Evolutionary conservation across 768 basidiomycete genomes (phyloP).

Genomic region (Floccularia luteovirens): DNA sequence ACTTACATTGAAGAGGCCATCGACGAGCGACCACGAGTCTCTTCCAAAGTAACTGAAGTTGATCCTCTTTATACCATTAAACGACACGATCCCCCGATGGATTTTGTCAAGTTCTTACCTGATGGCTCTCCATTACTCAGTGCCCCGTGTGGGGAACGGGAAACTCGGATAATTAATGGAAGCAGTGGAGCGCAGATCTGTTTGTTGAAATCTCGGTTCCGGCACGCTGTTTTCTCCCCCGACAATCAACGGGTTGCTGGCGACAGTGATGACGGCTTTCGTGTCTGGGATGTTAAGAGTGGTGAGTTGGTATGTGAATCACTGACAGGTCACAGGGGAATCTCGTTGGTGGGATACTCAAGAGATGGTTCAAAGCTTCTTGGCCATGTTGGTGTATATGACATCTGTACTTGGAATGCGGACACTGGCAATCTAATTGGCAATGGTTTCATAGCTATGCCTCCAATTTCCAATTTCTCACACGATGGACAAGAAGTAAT

Average conservation of each 20-base stretch:
- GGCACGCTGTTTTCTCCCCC: conserved; percentile 7
- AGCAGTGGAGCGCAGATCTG: background rate
- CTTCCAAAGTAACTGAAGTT: background rate
- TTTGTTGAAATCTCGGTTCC: background rate
- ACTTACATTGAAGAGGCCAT: background rate
- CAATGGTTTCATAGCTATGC: background rate
- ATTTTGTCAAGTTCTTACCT: background rate
- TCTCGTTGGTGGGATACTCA: conserved; percentile 1
- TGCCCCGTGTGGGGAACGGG: background rate
- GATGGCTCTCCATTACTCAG: background rate
- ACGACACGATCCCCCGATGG: background rate
- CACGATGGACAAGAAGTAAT: background rate
- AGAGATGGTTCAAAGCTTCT: background rate
- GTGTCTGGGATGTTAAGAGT: conserved; percentile 11
- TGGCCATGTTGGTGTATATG: background rate
- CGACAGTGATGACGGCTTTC: conserved; percentile 8
- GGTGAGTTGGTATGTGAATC: background rate
- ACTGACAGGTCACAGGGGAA: background rate
- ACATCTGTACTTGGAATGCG: background rate
- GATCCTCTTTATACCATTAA: background rate
- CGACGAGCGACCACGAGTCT: background rate
- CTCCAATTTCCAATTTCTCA: background rate
- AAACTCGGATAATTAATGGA: background rate
- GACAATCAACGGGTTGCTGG: conserved; percentile 4
- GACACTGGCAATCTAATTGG: background rate